A percentile compares a stretch with the other conserved stretches of the same genome.
Conservation (phyloP, 306 rosid genomes). For the Cicer judaicum region DNA sequence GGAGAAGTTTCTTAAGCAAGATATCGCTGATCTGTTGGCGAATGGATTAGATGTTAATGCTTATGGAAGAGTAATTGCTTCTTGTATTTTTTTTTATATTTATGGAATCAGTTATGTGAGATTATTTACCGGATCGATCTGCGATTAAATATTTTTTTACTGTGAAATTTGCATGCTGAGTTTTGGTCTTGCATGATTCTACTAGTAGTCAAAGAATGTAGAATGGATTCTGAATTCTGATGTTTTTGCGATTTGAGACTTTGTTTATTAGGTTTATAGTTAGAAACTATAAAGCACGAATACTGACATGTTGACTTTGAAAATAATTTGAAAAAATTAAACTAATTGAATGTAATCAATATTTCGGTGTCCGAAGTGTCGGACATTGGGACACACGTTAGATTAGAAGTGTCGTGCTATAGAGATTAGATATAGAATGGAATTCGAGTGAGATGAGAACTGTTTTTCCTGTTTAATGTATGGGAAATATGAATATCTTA, state of each 20-base stretch:
- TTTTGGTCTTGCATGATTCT: conserved; percentile 34
- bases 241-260: background rate
- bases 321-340: no score
- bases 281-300: background rate
- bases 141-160: background rate
- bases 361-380: no score
- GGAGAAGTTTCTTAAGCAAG: conserved; percentile 87
- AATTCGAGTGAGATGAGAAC: conserved; percentile 15
- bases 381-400: no score
- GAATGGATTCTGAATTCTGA: background rate
- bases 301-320: no score
- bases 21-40: conserved; percentile 81
- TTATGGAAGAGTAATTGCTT: conserved; percentile 71
- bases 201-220: conserved; percentile 8
- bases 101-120: conserved; percentile 1
- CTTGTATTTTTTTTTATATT: background rate
- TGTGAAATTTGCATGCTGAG: background rate
- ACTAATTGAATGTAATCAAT: no score
- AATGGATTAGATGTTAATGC: conserved; percentile 85
- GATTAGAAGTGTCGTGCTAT: no score
- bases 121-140: conserved; percentile 18
- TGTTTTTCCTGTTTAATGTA: conserved; percentile 18
- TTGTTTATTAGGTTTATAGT: conserved; percentile 5
- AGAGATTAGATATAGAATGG: background rate
- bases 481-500: conserved; percentile 23